Percentiles rank a stretch among this genome's conserved stretches.
Conservation (phyloP, 805 yeast species). For the Komagataella pseudopastoris region DNA sequence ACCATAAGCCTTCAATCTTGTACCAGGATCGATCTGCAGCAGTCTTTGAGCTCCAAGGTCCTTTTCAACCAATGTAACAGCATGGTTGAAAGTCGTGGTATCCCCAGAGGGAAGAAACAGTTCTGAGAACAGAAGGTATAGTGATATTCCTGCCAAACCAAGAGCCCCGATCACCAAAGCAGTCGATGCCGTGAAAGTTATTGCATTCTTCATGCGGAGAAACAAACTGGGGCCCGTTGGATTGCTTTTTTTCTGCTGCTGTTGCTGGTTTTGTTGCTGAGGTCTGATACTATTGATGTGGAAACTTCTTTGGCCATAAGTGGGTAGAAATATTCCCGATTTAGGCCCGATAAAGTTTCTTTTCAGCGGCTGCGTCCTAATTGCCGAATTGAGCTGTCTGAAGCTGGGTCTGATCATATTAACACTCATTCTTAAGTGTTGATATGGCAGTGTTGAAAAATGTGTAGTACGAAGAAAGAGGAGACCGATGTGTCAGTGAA, state of each 20-base stretch:
- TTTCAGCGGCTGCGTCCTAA: neutral
- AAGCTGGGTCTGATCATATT: neutral
- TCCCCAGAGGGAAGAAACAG: slow-evolving; percentile 84
- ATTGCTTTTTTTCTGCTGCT: slow-evolving; percentile 1
- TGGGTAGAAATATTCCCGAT: neutral
- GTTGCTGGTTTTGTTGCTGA: neutral
- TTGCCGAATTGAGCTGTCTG: neutral
- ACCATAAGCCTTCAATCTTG: slow-evolving; percentile 73
- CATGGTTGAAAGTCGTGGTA: slow-evolving; percentile 79
- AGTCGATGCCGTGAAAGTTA: slow-evolving; percentile 50
- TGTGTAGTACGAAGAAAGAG: neutral
- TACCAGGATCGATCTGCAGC: slow-evolving; percentile 38
- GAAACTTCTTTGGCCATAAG: neutral
- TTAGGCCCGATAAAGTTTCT: neutral
- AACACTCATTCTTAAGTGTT: neutral
- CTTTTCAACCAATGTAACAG: slow-evolving; percentile 63
- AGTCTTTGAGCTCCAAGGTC: slow-evolving; percentile 45
- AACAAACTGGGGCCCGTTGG: slow-evolving; percentile 2
- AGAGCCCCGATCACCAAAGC: slow-evolving; percentile 53
- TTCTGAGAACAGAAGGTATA: slow-evolving; percentile 69
- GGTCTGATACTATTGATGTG: neutral
- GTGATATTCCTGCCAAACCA: slow-evolving; percentile 52
- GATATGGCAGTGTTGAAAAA: neutral
- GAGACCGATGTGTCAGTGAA: neutral
- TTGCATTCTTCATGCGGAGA: slow-evolving; percentile 30